phyloP scores from a whole-genome alignment of 441 rosid genomes.

The Flueggea neowawraea region DNA sequence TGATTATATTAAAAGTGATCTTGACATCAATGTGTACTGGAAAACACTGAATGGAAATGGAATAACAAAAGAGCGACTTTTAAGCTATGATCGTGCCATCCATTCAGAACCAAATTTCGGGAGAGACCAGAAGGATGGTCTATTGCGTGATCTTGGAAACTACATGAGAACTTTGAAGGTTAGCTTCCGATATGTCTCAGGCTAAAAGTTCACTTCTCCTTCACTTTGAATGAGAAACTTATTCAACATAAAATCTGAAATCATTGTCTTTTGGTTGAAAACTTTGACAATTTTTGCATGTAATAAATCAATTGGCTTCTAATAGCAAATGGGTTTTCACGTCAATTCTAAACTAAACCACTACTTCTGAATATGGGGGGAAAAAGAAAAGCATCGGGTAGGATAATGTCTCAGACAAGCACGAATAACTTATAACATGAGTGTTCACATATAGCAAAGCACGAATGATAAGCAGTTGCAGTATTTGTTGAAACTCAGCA shows the following conservation, averaged over 20 bases:
- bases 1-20: conserved; percentile 70
- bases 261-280: conserved; percentile 2
- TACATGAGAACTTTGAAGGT: conserved; percentile 99
- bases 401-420: too few species aligned
- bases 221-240: background rate
- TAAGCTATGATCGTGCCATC: conserved; percentile 97
- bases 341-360: background rate
- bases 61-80: conserved; percentile 87
- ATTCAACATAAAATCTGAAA: background rate
- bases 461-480: background rate
- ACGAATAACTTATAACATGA: too few species aligned
- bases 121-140: conserved; percentile 82
- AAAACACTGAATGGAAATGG: conserved; percentile 95
- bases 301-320: background rate
- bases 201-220: conserved; percentile 7
- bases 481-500: conserved; percentile 3
- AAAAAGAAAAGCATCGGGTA: too few species aligned
- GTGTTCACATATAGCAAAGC: too few species aligned
- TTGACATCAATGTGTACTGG: conserved; percentile 91
- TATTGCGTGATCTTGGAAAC: conserved; percentile 88
- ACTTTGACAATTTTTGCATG: conserved; percentile 6
- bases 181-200: conserved; percentile 16
- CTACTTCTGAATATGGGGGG: too few species aligned
- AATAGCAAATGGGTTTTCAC: conserved; percentile 2
- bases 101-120: conserved; percentile 85